Evolutionary conservation across 306 rosid species (phyloP).

Genomic region (Canavalia gladiata): DNA sequence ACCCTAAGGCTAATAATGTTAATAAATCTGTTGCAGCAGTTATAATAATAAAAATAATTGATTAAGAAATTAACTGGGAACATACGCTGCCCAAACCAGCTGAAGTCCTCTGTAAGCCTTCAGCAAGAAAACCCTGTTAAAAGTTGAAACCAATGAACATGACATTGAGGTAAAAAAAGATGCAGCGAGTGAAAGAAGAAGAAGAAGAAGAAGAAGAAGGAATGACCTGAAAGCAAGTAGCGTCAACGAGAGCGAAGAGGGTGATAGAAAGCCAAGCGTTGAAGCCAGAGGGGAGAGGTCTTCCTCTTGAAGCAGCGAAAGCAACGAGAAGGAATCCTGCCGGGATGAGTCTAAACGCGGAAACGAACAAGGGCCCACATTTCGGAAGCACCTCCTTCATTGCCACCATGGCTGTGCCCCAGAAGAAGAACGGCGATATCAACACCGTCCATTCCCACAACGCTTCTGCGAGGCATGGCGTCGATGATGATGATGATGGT

Average conservation of each 20-base stretch:
- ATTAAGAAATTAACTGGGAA: conserved; percentile 42
- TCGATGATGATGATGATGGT: not conserved
- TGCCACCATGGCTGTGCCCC: conserved; percentile 99
- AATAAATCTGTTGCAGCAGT: not conserved
- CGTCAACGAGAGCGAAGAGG: conserved; percentile 83
- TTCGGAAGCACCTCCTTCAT: conserved; percentile 93
- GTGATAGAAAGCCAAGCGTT: conserved; percentile 87
- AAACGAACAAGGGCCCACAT: conserved; percentile 81
- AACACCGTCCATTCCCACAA: conserved; percentile 75
- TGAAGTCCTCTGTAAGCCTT: conserved; percentile 85
- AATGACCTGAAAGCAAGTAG: conserved; percentile 89
- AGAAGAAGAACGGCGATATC: conserved; percentile 95
- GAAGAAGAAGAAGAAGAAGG: not conserved
- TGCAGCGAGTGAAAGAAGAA: not conserved
- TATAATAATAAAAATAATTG: not conserved
- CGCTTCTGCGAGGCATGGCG: conserved; percentile 26
- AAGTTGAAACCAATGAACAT: not conserved
- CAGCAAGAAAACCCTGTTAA: conserved; percentile 86
- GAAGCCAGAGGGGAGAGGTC: conserved; percentile 75
- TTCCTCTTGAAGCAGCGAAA: conserved; percentile 78
- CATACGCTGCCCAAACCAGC: conserved; percentile 99
- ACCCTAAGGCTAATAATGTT: too few relatives aligned
- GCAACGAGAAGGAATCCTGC: conserved; percentile 89
- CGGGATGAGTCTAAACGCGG: conserved; percentile 87
- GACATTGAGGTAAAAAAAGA: not conserved